These are phyloP conservation scores for Gnetum montanum DNA, from an alignment of 75 land plant genomes.

Conservation along the genomic window DNA sequence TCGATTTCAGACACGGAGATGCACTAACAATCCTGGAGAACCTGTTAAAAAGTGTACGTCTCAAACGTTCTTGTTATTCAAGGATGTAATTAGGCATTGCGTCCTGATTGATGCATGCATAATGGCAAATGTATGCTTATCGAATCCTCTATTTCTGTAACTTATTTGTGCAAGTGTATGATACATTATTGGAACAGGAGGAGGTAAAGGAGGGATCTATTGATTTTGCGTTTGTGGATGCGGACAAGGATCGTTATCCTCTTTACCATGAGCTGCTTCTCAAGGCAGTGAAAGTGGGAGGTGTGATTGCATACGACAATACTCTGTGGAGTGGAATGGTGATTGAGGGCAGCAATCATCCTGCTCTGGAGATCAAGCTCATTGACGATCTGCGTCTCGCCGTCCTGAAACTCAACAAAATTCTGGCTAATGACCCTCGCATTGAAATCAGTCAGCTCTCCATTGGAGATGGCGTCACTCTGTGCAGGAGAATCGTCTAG, in stretches of 20 bases:
- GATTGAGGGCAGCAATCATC: slow-evolving; percentile 32
- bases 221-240: slow-evolving; percentile 84
- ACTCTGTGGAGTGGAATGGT: slow-evolving; percentile 79
- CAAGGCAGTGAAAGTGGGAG: slow-evolving; percentile 66
- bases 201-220: slow-evolving; percentile 34
- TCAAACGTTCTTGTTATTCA: neutral
- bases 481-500: slow-evolving; percentile 67
- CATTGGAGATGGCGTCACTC: slow-evolving; percentile 76
- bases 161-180: too few species aligned
- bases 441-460: slow-evolving; percentile 61
- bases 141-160: too few species aligned
- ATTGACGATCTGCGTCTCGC: slow-evolving; percentile 23
- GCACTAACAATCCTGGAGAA: slow-evolving; percentile 43
- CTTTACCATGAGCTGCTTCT: slow-evolving; percentile 62
- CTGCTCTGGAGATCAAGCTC: slow-evolving; percentile 30
- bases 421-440: slow-evolving; percentile 58
- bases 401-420: slow-evolving; percentile 47
- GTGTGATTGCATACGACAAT: slow-evolving; percentile 81
- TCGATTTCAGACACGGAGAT: slow-evolving; percentile 65
- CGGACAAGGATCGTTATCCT: slow-evolving; percentile 70
- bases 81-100: neutral
- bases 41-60: slow-evolving; percentile 31
- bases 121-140: too few species aligned
- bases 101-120: too few species aligned
- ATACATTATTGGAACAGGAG: too few species aligned